A percentile compares a stretch with the other conserved stretches of the same genome.
Conservation (phyloP, 2,329 filamentous ascomycete species). For the Drechslera avenae region DNA sequence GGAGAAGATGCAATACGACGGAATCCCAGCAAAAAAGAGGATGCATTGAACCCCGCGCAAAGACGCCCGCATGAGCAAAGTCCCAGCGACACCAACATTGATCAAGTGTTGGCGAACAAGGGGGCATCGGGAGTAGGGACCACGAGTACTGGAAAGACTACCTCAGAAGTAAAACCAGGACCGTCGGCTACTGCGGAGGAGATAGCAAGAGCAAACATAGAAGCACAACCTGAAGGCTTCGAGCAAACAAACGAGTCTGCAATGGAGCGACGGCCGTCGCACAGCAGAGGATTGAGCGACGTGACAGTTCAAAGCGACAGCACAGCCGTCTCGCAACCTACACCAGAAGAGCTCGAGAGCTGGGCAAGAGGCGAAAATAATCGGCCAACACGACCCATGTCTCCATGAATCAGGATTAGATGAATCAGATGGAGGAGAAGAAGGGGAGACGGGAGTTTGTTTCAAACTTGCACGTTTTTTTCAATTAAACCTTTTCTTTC, state of each 20-base stretch:
- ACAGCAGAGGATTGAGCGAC: conserved; percentile 40
- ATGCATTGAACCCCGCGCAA: conserved; percentile 19
- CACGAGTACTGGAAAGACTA: background rate
- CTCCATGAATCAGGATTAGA: conserved; percentile 8
- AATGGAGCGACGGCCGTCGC: conserved; percentile 36
- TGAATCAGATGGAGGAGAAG: too few relatives aligned
- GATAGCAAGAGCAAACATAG: background rate
- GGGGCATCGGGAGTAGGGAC: conserved; percentile 1
- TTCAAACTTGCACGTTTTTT: background rate
- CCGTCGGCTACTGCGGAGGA: conserved; percentile 2
- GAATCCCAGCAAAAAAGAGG: conserved; percentile 19
- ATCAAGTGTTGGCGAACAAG: conserved; percentile 28
- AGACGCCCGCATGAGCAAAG: conserved; percentile 29
- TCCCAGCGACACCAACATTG: conserved; percentile 42
- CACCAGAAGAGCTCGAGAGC: conserved; percentile 38
- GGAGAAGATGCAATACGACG: conserved; percentile 36
- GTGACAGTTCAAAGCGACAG: conserved; percentile 40
- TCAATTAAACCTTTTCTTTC: background rate
- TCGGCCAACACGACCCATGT: conserved; percentile 18
- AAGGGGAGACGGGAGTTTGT: too few relatives aligned
- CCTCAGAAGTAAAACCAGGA: background rate
- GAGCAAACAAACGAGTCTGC: background rate
- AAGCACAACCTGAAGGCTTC: background rate
- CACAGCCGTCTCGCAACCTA: conserved; percentile 44
- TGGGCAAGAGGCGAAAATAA: conserved; percentile 28